Conservation (phyloP, 2,329 filamentous ascomycete species). For the Penicillium sp. region DNA sequence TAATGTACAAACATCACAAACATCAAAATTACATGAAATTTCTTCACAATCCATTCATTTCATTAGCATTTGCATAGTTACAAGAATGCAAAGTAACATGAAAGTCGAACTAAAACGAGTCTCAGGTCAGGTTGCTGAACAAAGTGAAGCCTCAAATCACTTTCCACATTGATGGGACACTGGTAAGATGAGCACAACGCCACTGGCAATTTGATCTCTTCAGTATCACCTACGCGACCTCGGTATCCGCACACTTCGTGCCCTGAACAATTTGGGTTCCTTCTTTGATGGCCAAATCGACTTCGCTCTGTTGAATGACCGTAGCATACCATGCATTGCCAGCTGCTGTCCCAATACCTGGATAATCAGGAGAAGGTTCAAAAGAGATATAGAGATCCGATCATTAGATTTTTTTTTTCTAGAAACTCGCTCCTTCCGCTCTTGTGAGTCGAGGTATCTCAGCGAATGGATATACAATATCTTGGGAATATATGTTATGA, state of each 20-base stretch:
- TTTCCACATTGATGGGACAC: slow-evolving; percentile 21
- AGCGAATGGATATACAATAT: background rate
- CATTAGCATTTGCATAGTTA: background rate
- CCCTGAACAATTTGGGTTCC: slow-evolving; percentile 55
- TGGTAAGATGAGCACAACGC: slow-evolving; percentile 1
- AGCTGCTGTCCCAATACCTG: slow-evolving; percentile 63
- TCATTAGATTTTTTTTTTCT: background rate
- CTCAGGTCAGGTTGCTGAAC: background rate
- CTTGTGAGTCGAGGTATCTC: background rate
- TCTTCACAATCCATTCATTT: background rate
- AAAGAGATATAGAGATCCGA: slow-evolving; percentile 62
- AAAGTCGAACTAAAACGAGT: background rate
- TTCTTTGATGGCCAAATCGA: slow-evolving; percentile 52
- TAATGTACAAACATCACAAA: slow-evolving; percentile 15
- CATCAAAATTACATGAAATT: background rate
- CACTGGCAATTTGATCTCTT: background rate
- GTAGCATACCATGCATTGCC: slow-evolving; percentile 54
- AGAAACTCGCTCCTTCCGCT: background rate
- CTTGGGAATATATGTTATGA: too few species aligned
- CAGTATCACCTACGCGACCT: slow-evolving; percentile 36
- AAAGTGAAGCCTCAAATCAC: background rate
- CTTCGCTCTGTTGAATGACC: slow-evolving; percentile 51
- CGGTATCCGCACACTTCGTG: slow-evolving; percentile 57
- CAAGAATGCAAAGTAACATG: too few species aligned
- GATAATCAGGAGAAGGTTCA: slow-evolving; percentile 61